Percentiles rank a stretch among this genome's conserved stretches.
These are phyloP conservation scores for Colletotrichum spinosum DNA, from an alignment of 2,329 filamentous ascomycete genomes.

Conservation along the genomic window DNA sequence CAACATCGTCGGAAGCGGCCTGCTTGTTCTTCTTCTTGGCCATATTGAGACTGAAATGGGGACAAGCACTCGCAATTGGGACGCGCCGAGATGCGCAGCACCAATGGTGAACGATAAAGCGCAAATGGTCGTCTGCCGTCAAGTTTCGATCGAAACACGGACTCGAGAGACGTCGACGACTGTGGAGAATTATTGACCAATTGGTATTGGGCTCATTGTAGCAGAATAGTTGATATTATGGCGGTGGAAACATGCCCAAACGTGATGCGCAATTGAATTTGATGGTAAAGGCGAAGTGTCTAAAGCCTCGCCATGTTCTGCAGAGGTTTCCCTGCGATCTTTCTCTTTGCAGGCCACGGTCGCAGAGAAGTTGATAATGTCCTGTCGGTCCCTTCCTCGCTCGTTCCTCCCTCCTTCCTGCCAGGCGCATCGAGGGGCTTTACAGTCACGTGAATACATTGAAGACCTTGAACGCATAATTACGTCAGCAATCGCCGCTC, in stretches of 20 bases:
- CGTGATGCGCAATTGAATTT: too few species aligned
- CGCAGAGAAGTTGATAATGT: too few species aligned
- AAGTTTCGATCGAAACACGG: conserved; percentile 5
- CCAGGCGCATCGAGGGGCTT: too few species aligned
- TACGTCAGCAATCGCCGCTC: background rate
- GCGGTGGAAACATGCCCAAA: conserved; percentile 8
- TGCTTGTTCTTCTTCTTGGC: conserved; percentile 61
- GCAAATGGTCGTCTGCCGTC: conserved; percentile 20
- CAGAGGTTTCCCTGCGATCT: too few species aligned
- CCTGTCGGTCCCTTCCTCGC: too few species aligned
- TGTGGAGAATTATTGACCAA: conserved; percentile 29
- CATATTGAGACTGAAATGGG: conserved; percentile 46
- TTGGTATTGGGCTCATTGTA: conserved; percentile 36
- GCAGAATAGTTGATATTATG: conserved; percentile 12
- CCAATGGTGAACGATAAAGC: too few species aligned
- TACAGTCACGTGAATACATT: background rate
- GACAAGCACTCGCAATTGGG: background rate
- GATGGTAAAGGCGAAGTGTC: too few species aligned
- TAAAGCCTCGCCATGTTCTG: too few species aligned
- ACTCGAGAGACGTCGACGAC: conserved; percentile 19
- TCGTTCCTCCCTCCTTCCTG: too few species aligned
- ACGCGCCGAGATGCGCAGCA: background rate
- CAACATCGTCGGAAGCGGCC: conserved; percentile 44
- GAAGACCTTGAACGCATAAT: background rate
- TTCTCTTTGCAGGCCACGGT: too few species aligned